Conservation (phyloP, 768 basidiomycete genomes). For the Coprinellus aureogranulatus region DNA sequence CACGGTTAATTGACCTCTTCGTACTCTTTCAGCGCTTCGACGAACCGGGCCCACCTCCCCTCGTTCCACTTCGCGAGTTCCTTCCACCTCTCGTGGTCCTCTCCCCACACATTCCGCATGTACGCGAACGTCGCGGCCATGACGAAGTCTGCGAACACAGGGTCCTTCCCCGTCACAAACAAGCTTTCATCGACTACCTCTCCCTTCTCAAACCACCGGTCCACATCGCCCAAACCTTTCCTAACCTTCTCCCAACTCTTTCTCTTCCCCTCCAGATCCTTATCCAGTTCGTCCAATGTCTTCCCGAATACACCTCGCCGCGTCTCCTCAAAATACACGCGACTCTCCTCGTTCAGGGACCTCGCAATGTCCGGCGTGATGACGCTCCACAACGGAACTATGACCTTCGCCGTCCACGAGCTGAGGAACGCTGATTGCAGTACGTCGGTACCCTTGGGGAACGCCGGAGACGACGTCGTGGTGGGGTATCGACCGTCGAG, state of each 20-base stretch:
- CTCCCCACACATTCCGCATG: constrained; percentile 18
- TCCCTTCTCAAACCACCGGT: constrained; percentile 27
- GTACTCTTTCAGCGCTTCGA: constrained; percentile 11
- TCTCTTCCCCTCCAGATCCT: constrained; percentile 26
- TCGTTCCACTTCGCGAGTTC: constrained; percentile 20
- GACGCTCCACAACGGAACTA: constrained; percentile 15
- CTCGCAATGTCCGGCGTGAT: constrained; percentile 16
- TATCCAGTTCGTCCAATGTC: constrained; percentile 34
- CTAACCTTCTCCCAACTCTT: constrained; percentile 38
- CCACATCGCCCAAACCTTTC: constrained; percentile 26
- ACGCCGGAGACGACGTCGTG: constrained; percentile 1
- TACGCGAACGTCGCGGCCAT: constrained; percentile 22
- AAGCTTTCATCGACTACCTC: constrained; percentile 19
- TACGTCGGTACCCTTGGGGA: constrained; percentile 34
- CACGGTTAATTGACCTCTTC: neutral
- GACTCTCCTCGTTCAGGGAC: constrained; percentile 21
- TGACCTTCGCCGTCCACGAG: constrained; percentile 15
- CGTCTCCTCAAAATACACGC: constrained; percentile 35
- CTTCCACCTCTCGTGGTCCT: constrained; percentile 27
- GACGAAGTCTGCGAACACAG: constrained; percentile 36
- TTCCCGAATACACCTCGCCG: constrained; percentile 31
- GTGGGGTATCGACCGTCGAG: constrained; percentile 11
- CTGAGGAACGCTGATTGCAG: constrained; percentile 38
- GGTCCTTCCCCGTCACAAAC: constrained; percentile 33
- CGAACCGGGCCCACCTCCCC: constrained; percentile 23